Evolutionary conservation across 2,329 filamentous ascomycete genomes (phyloP).

Genomic region (Fusarium bactridioides): DNA sequence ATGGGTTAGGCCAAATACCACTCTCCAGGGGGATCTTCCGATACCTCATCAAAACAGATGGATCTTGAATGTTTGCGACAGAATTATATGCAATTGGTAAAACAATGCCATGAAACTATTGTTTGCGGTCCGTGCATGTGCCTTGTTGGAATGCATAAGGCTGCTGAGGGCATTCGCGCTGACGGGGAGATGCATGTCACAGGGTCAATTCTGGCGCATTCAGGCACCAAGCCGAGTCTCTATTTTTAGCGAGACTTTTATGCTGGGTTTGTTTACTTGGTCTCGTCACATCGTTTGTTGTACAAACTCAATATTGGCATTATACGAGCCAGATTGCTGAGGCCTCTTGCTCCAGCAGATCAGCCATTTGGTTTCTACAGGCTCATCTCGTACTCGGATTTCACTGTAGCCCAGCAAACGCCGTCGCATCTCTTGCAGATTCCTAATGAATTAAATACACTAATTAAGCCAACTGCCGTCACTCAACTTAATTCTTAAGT

Average conservation of each 20-base stretch:
- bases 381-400: not conserved
- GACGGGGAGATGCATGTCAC: not conserved
- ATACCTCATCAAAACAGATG: slow-evolving; percentile 3
- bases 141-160: not conserved
- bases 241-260: not conserved
- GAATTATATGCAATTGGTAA: not conserved
- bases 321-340: not conserved
- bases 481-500: not conserved
- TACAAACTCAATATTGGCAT: not conserved
- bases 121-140: not conserved
- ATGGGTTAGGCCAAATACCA: slow-evolving; percentile 3
- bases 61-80: not conserved
- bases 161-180: not conserved
- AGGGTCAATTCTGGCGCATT: not conserved
- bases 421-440: not conserved
- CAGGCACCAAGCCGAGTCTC: not conserved
- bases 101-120: not conserved
- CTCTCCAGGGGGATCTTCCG: slow-evolving; percentile 13
- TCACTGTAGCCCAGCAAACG: too few relatives aligned
- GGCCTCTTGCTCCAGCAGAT: not conserved
- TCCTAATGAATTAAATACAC: too few relatives aligned
- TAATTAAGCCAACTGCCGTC: fast-evolving
- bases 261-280: not conserved
- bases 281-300: not conserved
- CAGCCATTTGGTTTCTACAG: not conserved